Conservation (phyloP, 2,329 filamentous ascomycete genomes). For the Elsinoe necatrix region DNA sequence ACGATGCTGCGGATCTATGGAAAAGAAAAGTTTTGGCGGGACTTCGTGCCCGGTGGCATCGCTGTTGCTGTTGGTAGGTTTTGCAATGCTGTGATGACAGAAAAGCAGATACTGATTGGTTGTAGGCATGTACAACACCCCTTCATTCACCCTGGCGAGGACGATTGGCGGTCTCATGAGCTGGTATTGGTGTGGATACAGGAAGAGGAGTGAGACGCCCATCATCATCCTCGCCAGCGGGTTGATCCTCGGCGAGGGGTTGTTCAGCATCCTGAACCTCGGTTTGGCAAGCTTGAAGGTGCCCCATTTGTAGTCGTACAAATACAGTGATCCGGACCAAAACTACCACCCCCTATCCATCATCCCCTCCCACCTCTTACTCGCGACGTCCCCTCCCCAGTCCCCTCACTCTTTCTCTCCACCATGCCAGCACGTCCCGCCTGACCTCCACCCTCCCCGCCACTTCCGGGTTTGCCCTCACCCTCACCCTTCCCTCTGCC, state of each 20-base stretch:
- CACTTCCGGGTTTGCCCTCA: not conserved
- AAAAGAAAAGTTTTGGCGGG: constrained; percentile 51
- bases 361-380: not conserved
- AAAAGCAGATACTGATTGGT: constrained; percentile 11
- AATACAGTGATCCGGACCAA: not conserved
- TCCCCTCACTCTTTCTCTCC: not conserved
- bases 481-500: not conserved
- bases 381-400: not conserved
- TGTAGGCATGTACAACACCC: constrained; percentile 90
- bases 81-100: not conserved
- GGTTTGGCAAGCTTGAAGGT: constrained; percentile 67
- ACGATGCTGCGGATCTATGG: constrained; percentile 62
- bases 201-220: constrained; percentile 55
- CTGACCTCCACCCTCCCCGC: not conserved
- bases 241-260: constrained; percentile 83
- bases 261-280: constrained; percentile 86
- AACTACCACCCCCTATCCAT: not conserved
- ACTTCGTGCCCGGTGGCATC: constrained; percentile 81
- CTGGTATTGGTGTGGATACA: constrained; percentile 65
- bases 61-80: constrained; percentile 78
- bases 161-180: constrained; percentile 68
- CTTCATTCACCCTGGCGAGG: constrained; percentile 85
- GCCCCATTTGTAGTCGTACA: constrained; percentile 52
- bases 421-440: not conserved
- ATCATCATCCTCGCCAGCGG: constrained; percentile 86